These are phyloP conservation scores for Mucor velutinosus DNA, from an alignment of 371 early-diverging fungal species.

Conservation along the genomic window DNA sequence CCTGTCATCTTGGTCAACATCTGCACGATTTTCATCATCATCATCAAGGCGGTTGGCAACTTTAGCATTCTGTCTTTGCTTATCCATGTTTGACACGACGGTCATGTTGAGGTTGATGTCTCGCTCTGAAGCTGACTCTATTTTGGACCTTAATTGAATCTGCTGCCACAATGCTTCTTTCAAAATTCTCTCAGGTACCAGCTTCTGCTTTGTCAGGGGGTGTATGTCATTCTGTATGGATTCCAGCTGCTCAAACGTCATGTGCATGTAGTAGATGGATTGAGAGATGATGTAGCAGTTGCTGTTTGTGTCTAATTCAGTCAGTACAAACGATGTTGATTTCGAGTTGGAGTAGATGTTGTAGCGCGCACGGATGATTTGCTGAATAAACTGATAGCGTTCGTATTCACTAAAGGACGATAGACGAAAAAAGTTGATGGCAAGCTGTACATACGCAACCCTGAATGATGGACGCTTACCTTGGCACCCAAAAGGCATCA, in stretches of 20 bases:
- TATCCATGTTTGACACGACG: neutral
- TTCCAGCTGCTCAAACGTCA: conserved; percentile 60
- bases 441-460: neutral
- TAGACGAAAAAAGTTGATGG: neutral
- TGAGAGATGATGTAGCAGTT: conserved; percentile 31
- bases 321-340: neutral
- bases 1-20: neutral
- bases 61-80: neutral
- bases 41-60: neutral
- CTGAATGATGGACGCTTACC: conserved; percentile 15
- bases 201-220: conserved; percentile 37
- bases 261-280: conserved; percentile 57
- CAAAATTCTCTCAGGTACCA: conserved; percentile 39
- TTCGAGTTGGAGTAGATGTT: neutral
- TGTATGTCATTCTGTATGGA: conserved; percentile 45
- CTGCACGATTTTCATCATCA: neutral
- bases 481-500: conserved; percentile 70
- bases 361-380: conserved; percentile 38
- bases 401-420: conserved; percentile 55
- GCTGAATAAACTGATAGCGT: conserved; percentile 54
- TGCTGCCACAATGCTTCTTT: conserved; percentile 63
- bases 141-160: conserved; percentile 43
- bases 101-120: conserved; percentile 40
- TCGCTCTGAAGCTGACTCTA: conserved; percentile 49
- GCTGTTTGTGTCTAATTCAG: conserved; percentile 11